These are phyloP conservation scores for Capsella bursapastoris DNA, from an alignment of 345 rosid genomes.

Conservation along the genomic window DNA sequence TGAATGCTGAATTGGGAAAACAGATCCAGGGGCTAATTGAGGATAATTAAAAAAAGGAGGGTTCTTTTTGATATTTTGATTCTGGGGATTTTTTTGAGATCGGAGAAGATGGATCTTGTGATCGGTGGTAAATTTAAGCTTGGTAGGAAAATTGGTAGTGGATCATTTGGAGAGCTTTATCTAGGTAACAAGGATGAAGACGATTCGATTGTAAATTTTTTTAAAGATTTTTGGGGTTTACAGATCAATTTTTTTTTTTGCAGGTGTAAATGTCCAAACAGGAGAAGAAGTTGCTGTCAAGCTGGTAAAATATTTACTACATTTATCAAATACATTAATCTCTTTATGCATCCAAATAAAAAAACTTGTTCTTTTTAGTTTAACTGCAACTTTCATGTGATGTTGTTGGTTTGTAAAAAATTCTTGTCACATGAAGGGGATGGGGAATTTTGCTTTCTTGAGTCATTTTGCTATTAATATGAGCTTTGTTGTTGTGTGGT, in stretches of 20 bases:
- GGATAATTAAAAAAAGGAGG: background rate
- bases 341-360: background rate
- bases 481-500: slow-evolving; percentile 10
- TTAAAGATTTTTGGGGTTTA: background rate
- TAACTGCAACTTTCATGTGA: slow-evolving; percentile 32
- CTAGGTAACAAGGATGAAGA: slow-evolving; percentile 47
- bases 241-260: background rate
- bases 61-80: slow-evolving; percentile 1
- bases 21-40: slow-evolving; percentile 29
- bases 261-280: slow-evolving; percentile 83
- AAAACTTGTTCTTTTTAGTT: background rate
- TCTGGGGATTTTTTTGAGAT: slow-evolving; percentile 17
- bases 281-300: slow-evolving; percentile 93
- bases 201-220: background rate
- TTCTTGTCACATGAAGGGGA: slow-evolving; percentile 25
- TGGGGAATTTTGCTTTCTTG: slow-evolving; percentile 9
- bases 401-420: slow-evolving; percentile 8
- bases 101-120: slow-evolving; percentile 59
- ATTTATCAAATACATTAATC: background rate
- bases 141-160: slow-evolving; percentile 89
- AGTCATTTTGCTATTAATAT: background rate
- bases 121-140: slow-evolving; percentile 83
- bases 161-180: slow-evolving; percentile 88
- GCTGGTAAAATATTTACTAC: slow-evolving; percentile 53
- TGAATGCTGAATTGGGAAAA: slow-evolving; percentile 24